phyloP scores from a whole-genome alignment of 1,139 yeast species.

The Kurtzmaniella quercitrusa region DNA sequence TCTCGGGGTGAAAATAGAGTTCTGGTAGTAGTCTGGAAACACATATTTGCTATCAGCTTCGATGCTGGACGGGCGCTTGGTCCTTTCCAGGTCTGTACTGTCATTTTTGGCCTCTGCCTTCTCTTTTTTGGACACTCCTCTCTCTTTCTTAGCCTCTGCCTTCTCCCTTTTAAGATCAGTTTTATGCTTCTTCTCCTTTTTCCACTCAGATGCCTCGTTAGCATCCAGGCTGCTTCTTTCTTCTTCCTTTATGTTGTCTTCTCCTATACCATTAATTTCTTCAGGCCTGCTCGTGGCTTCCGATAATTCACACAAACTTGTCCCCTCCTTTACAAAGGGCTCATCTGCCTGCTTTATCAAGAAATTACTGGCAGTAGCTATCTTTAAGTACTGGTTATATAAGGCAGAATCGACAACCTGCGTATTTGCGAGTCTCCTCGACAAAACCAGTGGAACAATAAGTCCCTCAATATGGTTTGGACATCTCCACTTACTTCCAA shows the following conservation, averaged over 20 bases:
- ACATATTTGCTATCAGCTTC: slow-evolving; percentile 21
- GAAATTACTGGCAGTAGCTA: slow-evolving; percentile 51
- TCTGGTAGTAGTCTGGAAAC: slow-evolving; percentile 43
- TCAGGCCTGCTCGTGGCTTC: slow-evolving; percentile 16
- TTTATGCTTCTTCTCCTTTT: neutral
- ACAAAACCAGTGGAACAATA: slow-evolving; percentile 27
- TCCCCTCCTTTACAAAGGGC: slow-evolving; percentile 37
- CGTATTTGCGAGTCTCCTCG: slow-evolving; percentile 53
- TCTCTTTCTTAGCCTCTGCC: slow-evolving; percentile 9
- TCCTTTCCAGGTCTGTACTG: neutral
- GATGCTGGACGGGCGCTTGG: slow-evolving; percentile 6
- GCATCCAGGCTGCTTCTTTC: neutral
- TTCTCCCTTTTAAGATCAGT: slow-evolving; percentile 19
- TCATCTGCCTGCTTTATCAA: slow-evolving; percentile 65
- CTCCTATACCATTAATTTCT: slow-evolving; percentile 30
- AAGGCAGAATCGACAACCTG: slow-evolving; percentile 48
- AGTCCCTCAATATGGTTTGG: slow-evolving; percentile 78
- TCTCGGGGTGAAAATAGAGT: slow-evolving; percentile 25
- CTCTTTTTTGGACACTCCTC: slow-evolving; percentile 9
- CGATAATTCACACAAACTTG: neutral
- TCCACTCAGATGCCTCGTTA: neutral
- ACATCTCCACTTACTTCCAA: slow-evolving; percentile 89
- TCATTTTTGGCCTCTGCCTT: neutral
- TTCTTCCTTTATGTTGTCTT: slow-evolving; percentile 16
- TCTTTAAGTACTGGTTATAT: slow-evolving; percentile 29